Evolutionary conservation across 176 grass and related monocot species (phyloP).

Genomic region (Paspalum vaginatum): DNA sequence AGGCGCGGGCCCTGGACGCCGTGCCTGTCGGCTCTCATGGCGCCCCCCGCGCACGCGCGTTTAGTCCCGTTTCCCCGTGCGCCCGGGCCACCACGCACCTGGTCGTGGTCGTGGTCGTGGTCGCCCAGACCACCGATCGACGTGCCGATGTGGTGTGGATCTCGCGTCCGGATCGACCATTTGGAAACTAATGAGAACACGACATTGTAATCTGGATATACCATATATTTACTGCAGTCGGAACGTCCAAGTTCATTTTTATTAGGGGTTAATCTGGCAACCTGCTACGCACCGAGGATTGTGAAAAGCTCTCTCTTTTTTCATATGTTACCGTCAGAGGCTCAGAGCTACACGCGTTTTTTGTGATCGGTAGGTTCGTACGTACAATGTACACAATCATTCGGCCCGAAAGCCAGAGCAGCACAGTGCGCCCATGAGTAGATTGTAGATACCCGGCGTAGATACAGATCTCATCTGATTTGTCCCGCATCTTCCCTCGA

Average conservation of each 20-base stretch:
- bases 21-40: slow-evolving; percentile 46
- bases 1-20: not conserved
- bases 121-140: too few species aligned
- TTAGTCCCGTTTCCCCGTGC: slow-evolving; percentile 47
- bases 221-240: too few species aligned
- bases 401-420: not conserved
- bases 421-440: not conserved
- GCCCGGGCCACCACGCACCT: slow-evolving; percentile 25
- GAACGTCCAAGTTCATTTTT: too few species aligned
- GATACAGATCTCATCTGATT: not conserved
- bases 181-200: too few species aligned
- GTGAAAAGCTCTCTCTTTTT: too few species aligned
- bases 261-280: too few species aligned
- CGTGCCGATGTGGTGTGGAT: too few species aligned
- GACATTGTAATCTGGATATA: too few species aligned
- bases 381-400: not conserved
- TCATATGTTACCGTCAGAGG: too few species aligned
- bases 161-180: too few species aligned
- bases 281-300: too few species aligned
- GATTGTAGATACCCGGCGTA: not conserved
- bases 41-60: slow-evolving; percentile 46
- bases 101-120: not conserved
- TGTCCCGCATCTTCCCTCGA: not conserved
- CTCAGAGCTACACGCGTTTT: too few species aligned
- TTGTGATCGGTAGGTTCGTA: not conserved